A percentile compares a stretch with the other conserved stretches of the same genome.
These are phyloP conservation scores for Scleroderma citrinum DNA, from an alignment of 768 basidiomycete species.

Conservation along the genomic window DNA sequence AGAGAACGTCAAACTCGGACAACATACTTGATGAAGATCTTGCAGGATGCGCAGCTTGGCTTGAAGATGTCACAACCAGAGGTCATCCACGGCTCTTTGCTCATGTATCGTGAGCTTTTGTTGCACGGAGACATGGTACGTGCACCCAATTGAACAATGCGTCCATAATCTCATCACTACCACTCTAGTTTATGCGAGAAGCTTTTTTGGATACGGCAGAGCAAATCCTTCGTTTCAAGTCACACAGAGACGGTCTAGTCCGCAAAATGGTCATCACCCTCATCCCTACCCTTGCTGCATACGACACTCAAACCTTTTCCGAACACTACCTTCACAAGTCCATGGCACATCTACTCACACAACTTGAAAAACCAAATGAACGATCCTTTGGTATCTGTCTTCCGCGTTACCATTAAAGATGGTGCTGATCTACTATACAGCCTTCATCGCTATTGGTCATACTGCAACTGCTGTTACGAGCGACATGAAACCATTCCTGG, in stretches of 20 bases:
- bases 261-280: conserved; percentile 93
- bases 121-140: conserved; percentile 92
- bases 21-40: conserved; percentile 71
- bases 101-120: conserved; percentile 87
- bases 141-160: conserved; percentile 3
- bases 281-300: conserved; percentile 90
- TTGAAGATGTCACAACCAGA: conserved; percentile 78
- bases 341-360: conserved; percentile 86
- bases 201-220: conserved; percentile 84
- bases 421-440: conserved; percentile 32
- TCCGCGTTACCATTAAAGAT: neutral
- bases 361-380: conserved; percentile 85
- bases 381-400: conserved; percentile 67
- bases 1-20: conserved; percentile 63
- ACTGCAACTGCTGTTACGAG: conserved; percentile 87
- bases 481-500: conserved; percentile 94
- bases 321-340: conserved; percentile 88
- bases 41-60: conserved; percentile 81
- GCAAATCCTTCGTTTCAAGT: conserved; percentile 81
- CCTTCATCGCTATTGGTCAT: conserved; percentile 95
- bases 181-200: conserved; percentile 75
- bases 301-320: conserved; percentile 89
- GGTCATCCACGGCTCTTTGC: conserved; percentile 84
- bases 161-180: neutral
- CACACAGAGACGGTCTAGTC: conserved; percentile 81